These are phyloP conservation scores for Ganoderma meredithae DNA, from an alignment of 1,284 basidiomycete genomes.

Conservation along the genomic window DNA sequence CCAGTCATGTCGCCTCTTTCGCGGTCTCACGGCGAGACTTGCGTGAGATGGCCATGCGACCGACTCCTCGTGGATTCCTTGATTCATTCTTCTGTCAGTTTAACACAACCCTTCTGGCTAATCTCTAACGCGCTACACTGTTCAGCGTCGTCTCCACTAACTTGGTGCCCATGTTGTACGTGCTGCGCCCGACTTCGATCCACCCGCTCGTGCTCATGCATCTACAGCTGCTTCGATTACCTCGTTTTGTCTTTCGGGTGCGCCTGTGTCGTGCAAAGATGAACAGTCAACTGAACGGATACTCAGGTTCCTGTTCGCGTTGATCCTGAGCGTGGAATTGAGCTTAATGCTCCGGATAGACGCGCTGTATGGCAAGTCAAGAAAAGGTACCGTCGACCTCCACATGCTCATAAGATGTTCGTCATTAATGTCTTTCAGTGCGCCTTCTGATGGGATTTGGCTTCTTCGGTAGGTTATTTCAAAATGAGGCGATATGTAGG, in stretches of 20 bases:
- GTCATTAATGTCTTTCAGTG: constrained; percentile 13
- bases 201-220: not conserved
- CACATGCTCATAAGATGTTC: not conserved
- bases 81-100: constrained; percentile 7
- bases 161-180: constrained; percentile 22
- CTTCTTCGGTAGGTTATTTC: constrained; percentile 16
- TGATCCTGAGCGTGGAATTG: constrained; percentile 28
- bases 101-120: not conserved
- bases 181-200: not conserved
- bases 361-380: constrained; percentile 25
- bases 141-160: constrained; percentile 15
- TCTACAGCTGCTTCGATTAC: constrained; percentile 19
- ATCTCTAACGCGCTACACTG: not conserved
- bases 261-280: not conserved
- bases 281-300: not conserved
- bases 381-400: constrained; percentile 13
- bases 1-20: no score
- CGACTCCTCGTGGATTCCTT: not conserved
- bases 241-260: constrained; percentile 11
- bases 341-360: constrained; percentile 32
- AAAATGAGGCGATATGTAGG: not conserved
- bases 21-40: not conserved
- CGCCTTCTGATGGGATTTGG: constrained; percentile 17
- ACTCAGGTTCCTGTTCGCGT: constrained; percentile 6
- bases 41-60: constrained; percentile 2